phyloP scores from a whole-genome alignment of 352 stramenopile species.

The Globisporangium middletonii region DNA sequence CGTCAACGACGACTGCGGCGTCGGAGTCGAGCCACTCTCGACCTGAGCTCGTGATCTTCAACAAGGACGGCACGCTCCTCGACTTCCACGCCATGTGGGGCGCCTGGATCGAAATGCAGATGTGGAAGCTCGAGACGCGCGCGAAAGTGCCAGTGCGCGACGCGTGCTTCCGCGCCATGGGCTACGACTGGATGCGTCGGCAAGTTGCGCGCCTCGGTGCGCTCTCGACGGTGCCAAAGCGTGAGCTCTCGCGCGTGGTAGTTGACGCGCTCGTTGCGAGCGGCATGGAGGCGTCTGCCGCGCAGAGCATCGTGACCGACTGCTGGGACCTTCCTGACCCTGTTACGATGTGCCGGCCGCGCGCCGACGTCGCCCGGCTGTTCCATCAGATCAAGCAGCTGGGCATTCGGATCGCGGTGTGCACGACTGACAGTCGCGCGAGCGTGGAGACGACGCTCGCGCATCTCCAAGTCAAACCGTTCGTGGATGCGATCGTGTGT shows the following conservation, averaged over 20 bases:
- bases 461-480: conserved; percentile 20
- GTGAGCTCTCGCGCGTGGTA: conserved; percentile 21
- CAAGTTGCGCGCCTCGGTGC: conserved; percentile 21
- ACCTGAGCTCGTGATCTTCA: conserved; percentile 32
- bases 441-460: conserved; percentile 25
- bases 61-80: conserved; percentile 44
- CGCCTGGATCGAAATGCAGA: conserved; percentile 32
- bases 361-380: conserved; percentile 21
- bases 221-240: conserved; percentile 29
- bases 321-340: conserved; percentile 29
- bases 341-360: conserved; percentile 16
- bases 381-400: conserved; percentile 30
- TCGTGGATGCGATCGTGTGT: conserved; percentile 43
- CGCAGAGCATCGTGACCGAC: conserved; percentile 14
- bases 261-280: conserved; percentile 22
- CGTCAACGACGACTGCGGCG: too few species aligned
- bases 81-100: conserved; percentile 46
- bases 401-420: conserved; percentile 44
- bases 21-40: background rate
- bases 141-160: conserved; percentile 21
- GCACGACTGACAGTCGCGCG: conserved; percentile 38
- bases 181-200: conserved; percentile 24
- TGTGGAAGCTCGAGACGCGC: conserved; percentile 26
- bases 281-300: conserved; percentile 12
- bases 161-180: conserved; percentile 26